Conservation (phyloP, 2,329 filamentous ascomycete genomes). For the Fusarium stilboides region DNA sequence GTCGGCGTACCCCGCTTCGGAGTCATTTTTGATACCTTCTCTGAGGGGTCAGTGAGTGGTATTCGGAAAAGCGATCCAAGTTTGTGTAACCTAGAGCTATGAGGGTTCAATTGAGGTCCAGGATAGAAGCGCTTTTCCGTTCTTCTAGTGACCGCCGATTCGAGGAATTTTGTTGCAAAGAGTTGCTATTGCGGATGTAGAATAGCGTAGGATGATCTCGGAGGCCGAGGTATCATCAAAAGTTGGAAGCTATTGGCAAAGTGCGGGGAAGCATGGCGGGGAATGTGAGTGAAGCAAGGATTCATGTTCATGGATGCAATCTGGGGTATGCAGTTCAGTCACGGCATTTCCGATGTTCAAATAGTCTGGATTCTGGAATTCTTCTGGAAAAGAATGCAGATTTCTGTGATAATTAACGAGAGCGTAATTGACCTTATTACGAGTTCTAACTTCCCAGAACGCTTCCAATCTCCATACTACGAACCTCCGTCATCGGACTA, state of each 20-base stretch:
- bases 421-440: no score
- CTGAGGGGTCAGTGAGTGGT: background rate
- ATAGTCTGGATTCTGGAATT: no score
- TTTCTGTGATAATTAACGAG: no score
- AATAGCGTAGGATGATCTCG: background rate
- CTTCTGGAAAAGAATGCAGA: no score
- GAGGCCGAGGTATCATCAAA: background rate
- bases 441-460: no score
- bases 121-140: background rate
- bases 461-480: no score
- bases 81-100: background rate
- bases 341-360: background rate
- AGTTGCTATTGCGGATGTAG: background rate
- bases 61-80: background rate
- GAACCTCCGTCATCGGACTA: no score
- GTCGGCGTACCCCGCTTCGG: constrained; percentile 25
- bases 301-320: background rate
- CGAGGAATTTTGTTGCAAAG: background rate
- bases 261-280: background rate
- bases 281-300: background rate
- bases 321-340: background rate
- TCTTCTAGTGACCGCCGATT: background rate
- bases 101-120: background rate
- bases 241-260: background rate
- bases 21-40: constrained; percentile 3